A percentile compares a stretch with the other conserved stretches of the same genome.
phyloP scores from a whole-genome alignment of 768 basidiomycete genomes.

The Rhizopogon vinicolor region DNA sequence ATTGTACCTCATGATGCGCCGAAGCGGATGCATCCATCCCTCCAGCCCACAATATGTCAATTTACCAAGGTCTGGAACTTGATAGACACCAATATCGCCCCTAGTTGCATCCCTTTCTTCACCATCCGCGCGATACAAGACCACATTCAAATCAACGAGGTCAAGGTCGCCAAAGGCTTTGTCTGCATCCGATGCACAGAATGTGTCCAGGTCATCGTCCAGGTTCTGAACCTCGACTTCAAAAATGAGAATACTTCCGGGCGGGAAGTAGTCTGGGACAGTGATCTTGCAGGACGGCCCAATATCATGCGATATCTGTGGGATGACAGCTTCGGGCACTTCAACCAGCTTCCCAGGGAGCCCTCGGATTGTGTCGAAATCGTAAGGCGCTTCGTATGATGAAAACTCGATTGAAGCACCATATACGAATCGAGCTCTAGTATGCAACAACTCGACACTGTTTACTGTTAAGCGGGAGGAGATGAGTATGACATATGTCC shows the following conservation, averaged over 20 bases:
- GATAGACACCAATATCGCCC: slow-evolving; percentile 79
- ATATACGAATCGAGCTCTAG: slow-evolving; percentile 73
- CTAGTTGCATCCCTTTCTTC: slow-evolving; percentile 89
- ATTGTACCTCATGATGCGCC: slow-evolving; percentile 82
- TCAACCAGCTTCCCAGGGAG: slow-evolving; percentile 67
- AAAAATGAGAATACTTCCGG: slow-evolving; percentile 92
- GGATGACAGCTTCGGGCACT: slow-evolving; percentile 52
- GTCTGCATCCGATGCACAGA: slow-evolving; percentile 67
- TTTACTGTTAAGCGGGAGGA: slow-evolving; percentile 46
- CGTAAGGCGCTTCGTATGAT: slow-evolving; percentile 50
- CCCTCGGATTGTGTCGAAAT: slow-evolving; percentile 58
- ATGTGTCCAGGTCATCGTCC: slow-evolving; percentile 64
- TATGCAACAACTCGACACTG: slow-evolving; percentile 79
- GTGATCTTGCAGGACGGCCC: slow-evolving; percentile 74
- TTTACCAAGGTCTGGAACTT: slow-evolving; percentile 68
- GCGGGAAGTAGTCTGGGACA: slow-evolving; percentile 90
- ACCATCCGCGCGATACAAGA: slow-evolving; percentile 82
- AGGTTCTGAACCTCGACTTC: slow-evolving; percentile 77
- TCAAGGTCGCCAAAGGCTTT: slow-evolving; percentile 70
- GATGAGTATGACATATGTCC: neutral
- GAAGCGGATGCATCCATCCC: slow-evolving; percentile 93
- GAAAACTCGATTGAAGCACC: slow-evolving; percentile 72
- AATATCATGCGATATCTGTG: slow-evolving; percentile 57
- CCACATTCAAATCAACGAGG: slow-evolving; percentile 84
- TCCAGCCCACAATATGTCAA: slow-evolving; percentile 92